Percentiles rank a stretch among this genome's conserved stretches.
Evolutionary conservation across 2,329 filamentous ascomycete genomes (phyloP).

Genomic region (Lachnellula subtilissima): DNA sequence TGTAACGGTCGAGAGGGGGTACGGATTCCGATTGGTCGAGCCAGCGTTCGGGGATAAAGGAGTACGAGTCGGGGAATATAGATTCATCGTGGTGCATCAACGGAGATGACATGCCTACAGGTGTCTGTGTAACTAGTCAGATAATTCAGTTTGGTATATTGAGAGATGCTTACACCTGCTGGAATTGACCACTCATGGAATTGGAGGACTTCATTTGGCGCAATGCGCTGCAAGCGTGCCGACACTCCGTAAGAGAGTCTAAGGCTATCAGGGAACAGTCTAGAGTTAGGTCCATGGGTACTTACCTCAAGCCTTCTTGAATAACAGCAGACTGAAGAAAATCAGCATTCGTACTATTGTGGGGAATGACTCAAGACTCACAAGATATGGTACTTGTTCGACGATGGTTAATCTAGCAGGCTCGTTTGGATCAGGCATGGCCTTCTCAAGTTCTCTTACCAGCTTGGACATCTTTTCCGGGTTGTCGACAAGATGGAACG

Average conservation of each 20-base stretch:
- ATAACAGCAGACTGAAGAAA: conserved; percentile 6
- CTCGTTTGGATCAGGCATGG: conserved; percentile 10
- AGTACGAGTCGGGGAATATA: conserved; percentile 28
- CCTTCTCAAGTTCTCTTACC: conserved; percentile 11
- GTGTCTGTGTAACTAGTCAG: conserved; percentile 8
- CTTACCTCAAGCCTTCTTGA: conserved; percentile 16
- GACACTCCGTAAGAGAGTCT: conserved; percentile 26
- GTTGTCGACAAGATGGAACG: conserved; percentile 8
- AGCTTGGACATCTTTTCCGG: conserved; percentile 16
- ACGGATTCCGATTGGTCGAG: conserved; percentile 19
- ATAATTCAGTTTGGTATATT: not conserved
- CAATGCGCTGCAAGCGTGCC: conserved; percentile 27
- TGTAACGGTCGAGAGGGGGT: conserved; percentile 13
- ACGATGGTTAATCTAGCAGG: conserved; percentile 15
- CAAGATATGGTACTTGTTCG: conserved; percentile 23
- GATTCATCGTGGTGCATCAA: conserved; percentile 29
- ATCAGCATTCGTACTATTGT: not conserved
- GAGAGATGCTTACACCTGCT: conserved; percentile 18
- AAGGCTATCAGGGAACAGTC: not conserved
- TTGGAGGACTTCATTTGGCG: conserved; percentile 20
- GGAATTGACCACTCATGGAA: conserved; percentile 20
- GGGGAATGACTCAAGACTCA: not conserved
- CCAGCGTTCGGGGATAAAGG: conserved; percentile 37
- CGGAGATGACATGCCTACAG: conserved; percentile 19
- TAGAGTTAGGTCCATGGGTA: not conserved